A percentile compares a stretch with the other conserved stretches of the same genome.
Evolutionary conservation across 2,329 filamentous ascomycete species (phyloP).

Genomic region (Trichoderma brevicompactum): DNA sequence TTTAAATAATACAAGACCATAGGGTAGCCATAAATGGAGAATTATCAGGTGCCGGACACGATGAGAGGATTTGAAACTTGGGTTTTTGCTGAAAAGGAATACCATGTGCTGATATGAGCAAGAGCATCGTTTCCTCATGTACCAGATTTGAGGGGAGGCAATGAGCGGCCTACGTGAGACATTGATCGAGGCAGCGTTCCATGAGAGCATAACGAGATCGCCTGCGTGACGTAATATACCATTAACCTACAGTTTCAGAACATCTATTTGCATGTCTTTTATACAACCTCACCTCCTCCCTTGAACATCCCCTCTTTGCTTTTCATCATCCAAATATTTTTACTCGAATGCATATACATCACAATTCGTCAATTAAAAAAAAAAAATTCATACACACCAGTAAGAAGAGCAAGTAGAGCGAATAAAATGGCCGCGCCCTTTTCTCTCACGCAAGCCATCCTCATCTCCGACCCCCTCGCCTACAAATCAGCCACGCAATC

Average conservation of each 20-base stretch:
- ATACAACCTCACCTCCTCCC: background rate
- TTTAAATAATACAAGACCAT: background rate
- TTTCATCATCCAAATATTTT: too few species aligned
- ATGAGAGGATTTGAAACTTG: background rate
- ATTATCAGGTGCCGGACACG: background rate
- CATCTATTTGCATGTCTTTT: background rate
- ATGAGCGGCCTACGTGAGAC: too few species aligned
- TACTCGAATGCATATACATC: too few species aligned
- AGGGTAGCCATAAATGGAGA: background rate
- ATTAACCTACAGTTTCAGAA: background rate
- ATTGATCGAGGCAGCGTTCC: too few species aligned
- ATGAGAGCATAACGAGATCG: background rate
- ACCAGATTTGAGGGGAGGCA: too few species aligned
- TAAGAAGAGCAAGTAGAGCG: too few species aligned
- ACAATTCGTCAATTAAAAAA: background rate
- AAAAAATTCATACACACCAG: background rate
- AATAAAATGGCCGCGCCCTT: conserved; percentile 26
- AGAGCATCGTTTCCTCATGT: background rate
- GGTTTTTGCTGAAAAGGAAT: background rate
- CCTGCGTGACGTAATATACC: conserved; percentile 14
- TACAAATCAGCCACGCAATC: conserved; percentile 65
- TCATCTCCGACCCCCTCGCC: conserved; percentile 50
- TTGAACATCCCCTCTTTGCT: too few species aligned
- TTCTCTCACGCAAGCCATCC: conserved; percentile 62
- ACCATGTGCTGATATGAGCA: background rate